Base-by-base conservation (phyloP, 169 alveolate genomes). In the Eimeria zaria region DNA sequence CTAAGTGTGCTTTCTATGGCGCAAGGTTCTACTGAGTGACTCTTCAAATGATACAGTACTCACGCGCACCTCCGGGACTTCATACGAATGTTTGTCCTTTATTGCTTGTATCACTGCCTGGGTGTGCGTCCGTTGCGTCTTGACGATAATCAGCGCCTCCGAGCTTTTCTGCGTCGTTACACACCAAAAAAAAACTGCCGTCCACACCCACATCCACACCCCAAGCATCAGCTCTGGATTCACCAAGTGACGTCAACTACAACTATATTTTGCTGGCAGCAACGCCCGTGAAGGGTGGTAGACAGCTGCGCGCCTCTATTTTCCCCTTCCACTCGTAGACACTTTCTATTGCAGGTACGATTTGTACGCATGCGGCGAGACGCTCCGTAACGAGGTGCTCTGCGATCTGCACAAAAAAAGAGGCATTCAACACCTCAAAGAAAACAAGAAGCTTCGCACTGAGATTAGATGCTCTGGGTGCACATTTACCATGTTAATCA, bases 341-440 rank as follows among this genome's bases (percentile, higher is more conserved):
- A 81, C 97, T 95, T 44, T 81, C 73, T 22, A 95, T 41, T 64
- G 85, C 95, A 33, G 97, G 97, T 22, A 95, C 92, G 74, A 95
- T 85, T 62, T 95, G 92, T 27, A 95, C 97, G 95, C 97, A 95
- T 5, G 97, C 97, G 46, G 95, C 97, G 48, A 89, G 96, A 30
- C 67, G 83, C 62, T 33, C 27, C 62, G 22, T 58, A 36, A 95
- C 93, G 44, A 95, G 93, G 71, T 64, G 73, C 41, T 74, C 80
- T 27, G 97, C 97, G 62, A 95, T 83, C 97, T 95, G 95, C 36
- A 83, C 41, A 18, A 41, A 9, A 39, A 51, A 39, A 16, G 30
- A 48, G 30, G 41, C 71, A 58, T 27, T 76, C 74, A 60, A 44
- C 60, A 85, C 62, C 8, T 18, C 11, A 48, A n/a, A 44, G 55